Evolutionary conservation across 2,329 filamentous ascomycete species (phyloP).

Genomic region (Dothiorella sarmentorum): DNA sequence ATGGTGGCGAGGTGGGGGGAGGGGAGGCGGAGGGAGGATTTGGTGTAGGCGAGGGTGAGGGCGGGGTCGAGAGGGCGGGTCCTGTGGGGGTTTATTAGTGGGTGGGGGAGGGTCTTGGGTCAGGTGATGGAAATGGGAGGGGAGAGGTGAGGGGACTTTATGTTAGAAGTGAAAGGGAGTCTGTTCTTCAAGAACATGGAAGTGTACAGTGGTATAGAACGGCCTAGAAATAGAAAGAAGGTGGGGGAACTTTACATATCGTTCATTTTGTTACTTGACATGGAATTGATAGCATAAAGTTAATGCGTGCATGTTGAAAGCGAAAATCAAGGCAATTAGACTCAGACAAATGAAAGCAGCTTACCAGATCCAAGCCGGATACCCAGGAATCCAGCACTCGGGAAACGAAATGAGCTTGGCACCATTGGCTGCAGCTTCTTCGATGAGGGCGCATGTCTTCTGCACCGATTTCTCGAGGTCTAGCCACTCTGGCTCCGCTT

Average conservation of each 20-base stretch:
- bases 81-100: constrained; percentile 27
- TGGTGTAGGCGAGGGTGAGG: constrained; percentile 41
- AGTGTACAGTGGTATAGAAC: too few species aligned
- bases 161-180: neutral
- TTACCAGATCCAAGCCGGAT: constrained; percentile 48
- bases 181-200: too few species aligned
- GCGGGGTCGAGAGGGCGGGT: constrained; percentile 41
- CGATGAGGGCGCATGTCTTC: constrained; percentile 58
- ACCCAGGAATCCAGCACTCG: constrained; percentile 47
- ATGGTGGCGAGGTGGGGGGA: constrained; percentile 45
- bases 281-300: too few species aligned
- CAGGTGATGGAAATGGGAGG: neutral
- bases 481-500: constrained; percentile 60
- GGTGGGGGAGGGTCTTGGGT: neutral
- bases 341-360: neutral
- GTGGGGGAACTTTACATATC: too few species aligned
- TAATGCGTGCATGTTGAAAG: too few species aligned
- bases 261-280: too few species aligned
- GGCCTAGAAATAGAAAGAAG: too few species aligned
- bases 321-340: too few species aligned
- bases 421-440: constrained; percentile 52
- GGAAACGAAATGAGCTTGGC: constrained; percentile 53
- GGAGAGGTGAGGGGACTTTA: neutral
- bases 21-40: constrained; percentile 41
- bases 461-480: constrained; percentile 53